These are phyloP conservation scores for Delonix regia DNA, from an alignment of 306 rosid genomes.

Conservation along the genomic window DNA sequence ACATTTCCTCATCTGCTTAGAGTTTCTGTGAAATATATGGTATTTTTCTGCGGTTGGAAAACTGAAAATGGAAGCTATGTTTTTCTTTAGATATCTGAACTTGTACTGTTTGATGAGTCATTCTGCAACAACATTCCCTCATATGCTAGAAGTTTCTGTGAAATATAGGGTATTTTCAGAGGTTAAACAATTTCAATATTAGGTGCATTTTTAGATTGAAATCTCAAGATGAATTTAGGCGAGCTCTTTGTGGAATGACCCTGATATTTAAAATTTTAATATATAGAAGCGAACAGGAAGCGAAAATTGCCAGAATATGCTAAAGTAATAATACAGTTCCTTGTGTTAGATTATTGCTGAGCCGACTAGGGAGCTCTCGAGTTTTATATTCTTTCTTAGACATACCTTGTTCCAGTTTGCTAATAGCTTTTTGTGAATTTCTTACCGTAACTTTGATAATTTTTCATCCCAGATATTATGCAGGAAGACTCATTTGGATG, in stretches of 20 bases:
- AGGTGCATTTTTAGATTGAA: not conserved
- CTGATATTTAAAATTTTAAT: not conserved
- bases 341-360: not conserved
- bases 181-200: not conserved
- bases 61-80: not conserved
- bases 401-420: not conserved
- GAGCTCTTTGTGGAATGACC: not conserved
- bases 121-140: not conserved
- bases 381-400: not conserved
- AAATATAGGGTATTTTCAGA: not conserved
- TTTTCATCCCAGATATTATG: conserved; percentile 55
- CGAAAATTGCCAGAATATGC: not conserved
- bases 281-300: not conserved
- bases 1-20: not conserved
- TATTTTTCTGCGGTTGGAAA: conserved; percentile 3
- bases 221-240: not conserved
- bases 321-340: not conserved
- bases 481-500: conserved; percentile 66
- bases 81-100: not conserved
- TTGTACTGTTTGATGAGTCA: not conserved
- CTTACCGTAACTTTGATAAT: conserved; percentile 4
- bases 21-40: not conserved
- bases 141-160: not conserved
- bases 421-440: not conserved
- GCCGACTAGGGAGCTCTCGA: not conserved